These are phyloP conservation scores for Teratosphaeria viscida DNA, from an alignment of 2,329 filamentous ascomycete species.

Conservation along the genomic window DNA sequence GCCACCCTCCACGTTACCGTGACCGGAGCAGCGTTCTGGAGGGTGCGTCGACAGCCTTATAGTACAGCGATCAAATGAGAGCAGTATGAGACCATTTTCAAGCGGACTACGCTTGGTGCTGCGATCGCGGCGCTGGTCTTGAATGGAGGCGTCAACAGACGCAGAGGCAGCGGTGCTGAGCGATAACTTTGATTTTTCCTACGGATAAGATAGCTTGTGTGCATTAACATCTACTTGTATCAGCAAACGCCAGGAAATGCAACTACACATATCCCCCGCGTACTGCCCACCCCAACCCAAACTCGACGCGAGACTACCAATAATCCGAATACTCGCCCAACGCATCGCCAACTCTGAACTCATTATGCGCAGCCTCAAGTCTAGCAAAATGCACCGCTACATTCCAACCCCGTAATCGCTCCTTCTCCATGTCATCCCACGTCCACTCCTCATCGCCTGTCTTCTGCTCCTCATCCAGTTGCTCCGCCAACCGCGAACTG, in stretches of 20 bases:
- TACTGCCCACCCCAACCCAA: background rate
- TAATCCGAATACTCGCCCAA: slow-evolving; percentile 32
- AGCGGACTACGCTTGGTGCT: slow-evolving; percentile 22
- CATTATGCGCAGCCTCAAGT: slow-evolving; percentile 44
- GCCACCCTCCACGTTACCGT: slow-evolving; percentile 17
- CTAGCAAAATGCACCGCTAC: slow-evolving; percentile 45
- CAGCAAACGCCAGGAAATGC: background rate
- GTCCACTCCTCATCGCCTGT: slow-evolving; percentile 40
- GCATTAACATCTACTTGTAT: background rate
- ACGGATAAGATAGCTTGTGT: background rate
- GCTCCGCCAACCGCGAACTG: slow-evolving; percentile 13
- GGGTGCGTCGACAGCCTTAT: slow-evolving; percentile 27
- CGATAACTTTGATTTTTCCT: background rate
- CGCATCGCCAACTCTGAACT: slow-evolving; percentile 37
- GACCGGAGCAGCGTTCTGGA: slow-evolving; percentile 25
- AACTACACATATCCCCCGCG: background rate
- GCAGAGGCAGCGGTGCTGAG: background rate
- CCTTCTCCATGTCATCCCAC: slow-evolving; percentile 50
- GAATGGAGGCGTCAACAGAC: slow-evolving; percentile 3
- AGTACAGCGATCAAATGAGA: slow-evolving; percentile 24
- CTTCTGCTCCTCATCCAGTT: background rate
- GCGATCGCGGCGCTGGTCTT: slow-evolving; percentile 8
- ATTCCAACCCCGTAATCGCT: slow-evolving; percentile 44
- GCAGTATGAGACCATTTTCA: slow-evolving; percentile 30
- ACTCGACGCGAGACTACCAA: slow-evolving; percentile 5